Conservation (phyloP, 2,329 filamentous ascomycete species). For the Alternaria arbusti region DNA sequence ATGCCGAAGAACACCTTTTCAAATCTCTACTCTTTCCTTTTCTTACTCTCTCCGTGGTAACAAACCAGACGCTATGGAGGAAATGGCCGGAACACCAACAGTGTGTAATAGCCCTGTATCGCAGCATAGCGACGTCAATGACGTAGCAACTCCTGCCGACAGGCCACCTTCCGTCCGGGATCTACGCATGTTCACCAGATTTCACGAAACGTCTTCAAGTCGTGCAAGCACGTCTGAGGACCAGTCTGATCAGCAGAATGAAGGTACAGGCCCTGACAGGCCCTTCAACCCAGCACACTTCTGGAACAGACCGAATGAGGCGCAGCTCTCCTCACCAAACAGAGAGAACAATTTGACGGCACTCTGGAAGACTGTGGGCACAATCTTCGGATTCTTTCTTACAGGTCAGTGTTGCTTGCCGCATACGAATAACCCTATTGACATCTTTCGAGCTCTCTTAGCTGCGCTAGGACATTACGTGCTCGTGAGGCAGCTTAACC, state of each 20-base stretch:
- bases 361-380: background rate
- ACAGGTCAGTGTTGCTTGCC: background rate
- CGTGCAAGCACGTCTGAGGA: background rate
- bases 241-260: background rate
- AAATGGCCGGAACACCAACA: background rate
- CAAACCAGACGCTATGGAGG: background rate
- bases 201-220: fast-evolving
- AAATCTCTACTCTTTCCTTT: background rate
- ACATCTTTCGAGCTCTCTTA: background rate
- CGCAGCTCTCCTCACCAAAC: background rate
- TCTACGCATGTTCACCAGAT: background rate
- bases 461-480: background rate
- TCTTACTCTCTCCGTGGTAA: fast-evolving
- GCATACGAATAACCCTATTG: fast-evolving
- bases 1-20: fast-evolving
- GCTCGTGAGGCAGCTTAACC: background rate
- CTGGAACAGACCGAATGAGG: fast-evolving
- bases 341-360: no score
- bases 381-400: background rate
- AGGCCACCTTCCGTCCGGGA: fast-evolving
- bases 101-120: fast-evolving
- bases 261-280: fast-evolving
- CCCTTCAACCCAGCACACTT: background rate
- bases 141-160: background rate
- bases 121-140: background rate